Percentiles rank a stretch among this genome's conserved stretches.
phyloP scores from a whole-genome alignment of 2,329 filamentous ascomycete species.

The Mollisia scopiformis region DNA sequence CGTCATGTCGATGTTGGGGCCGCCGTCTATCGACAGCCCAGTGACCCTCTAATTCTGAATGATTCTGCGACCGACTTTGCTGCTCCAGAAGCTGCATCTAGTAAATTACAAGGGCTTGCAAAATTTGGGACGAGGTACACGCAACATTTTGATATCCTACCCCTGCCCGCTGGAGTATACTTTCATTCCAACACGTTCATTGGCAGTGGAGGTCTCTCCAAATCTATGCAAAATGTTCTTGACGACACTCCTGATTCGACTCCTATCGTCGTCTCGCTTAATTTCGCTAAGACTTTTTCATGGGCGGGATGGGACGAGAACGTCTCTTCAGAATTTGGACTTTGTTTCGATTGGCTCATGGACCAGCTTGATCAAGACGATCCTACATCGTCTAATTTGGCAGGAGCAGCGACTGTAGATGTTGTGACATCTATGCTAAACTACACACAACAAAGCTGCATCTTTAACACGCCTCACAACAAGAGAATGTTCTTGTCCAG shows the following conservation, averaged over 20 bases:
- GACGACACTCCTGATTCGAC: conserved; percentile 18
- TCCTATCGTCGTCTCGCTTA: conserved; percentile 7
- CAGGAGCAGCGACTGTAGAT: conserved; percentile 12
- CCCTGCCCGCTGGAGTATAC: conserved; percentile 56
- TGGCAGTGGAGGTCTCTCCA: conserved; percentile 54
- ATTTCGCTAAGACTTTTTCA: conserved; percentile 52
- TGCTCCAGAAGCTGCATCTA: conserved; percentile 23
- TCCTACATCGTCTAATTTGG: background rate
- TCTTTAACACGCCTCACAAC: conserved; percentile 20
- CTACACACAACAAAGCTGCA: conserved; percentile 33
- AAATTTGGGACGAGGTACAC: conserved; percentile 65
- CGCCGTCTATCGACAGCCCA: conserved; percentile 38
- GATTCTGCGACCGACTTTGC: conserved; percentile 25
- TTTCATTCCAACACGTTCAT: conserved; percentile 64
- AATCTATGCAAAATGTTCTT: conserved; percentile 35
- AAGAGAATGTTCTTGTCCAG: conserved; percentile 29
- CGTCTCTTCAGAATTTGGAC: conserved; percentile 63
- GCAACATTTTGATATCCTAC: conserved; percentile 64
- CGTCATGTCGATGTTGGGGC: conserved; percentile 35
- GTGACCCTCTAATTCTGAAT: conserved; percentile 32
- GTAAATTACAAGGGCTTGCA: conserved; percentile 56
- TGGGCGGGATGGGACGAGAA: conserved; percentile 62
- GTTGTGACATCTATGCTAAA: conserved; percentile 29
- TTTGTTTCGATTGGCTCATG: conserved; percentile 61
- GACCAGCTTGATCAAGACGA: conserved; percentile 42